phyloP scores from a whole-genome alignment of 176 grass and related monocot species.

The Echinochloa phyllopogon region DNA sequence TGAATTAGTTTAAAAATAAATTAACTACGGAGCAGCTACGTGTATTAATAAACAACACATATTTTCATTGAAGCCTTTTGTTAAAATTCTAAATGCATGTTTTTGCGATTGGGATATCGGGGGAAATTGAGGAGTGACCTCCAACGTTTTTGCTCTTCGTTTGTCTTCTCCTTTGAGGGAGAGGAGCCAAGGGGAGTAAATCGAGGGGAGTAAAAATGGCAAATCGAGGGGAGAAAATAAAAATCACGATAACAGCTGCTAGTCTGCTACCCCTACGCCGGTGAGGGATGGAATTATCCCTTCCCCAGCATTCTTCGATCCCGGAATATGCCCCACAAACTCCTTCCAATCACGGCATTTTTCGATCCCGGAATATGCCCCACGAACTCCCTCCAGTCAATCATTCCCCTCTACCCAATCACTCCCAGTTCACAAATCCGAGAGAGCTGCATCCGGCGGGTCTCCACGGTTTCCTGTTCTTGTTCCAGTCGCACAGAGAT shows the following conservation, averaged over 20 bases:
- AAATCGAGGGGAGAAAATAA: background rate
- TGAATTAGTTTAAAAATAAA: too few species aligned
- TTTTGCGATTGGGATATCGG: too few species aligned
- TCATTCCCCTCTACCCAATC: background rate
- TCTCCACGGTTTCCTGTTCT: slow-evolving; percentile 9
- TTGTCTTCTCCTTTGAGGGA: background rate
- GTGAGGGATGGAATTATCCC: slow-evolving; percentile 49
- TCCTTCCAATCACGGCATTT: slow-evolving; percentile 25
- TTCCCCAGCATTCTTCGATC: slow-evolving; percentile 41
- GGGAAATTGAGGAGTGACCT: too few species aligned
- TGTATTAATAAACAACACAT: too few species aligned
- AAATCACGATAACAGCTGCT: background rate
- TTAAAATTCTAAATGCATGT: too few species aligned
- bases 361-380: slow-evolving; percentile 44
- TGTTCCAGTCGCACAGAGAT: background rate
- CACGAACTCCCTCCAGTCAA: slow-evolving; percentile 4
- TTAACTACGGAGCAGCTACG: too few species aligned
- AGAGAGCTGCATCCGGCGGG: background rate
- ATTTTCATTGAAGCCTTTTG: too few species aligned
- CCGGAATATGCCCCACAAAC: slow-evolving; percentile 38
- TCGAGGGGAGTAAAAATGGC: too few species aligned
- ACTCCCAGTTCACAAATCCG: slow-evolving; percentile 23
- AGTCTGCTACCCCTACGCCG: background rate
- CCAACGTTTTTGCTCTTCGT: background rate
- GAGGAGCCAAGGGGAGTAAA: too few species aligned